A percentile compares a stretch with the other conserved stretches of the same genome.
These are phyloP conservation scores for Lathyrus oleraceus DNA, from an alignment of 306 rosid species.

Conservation along the genomic window DNA sequence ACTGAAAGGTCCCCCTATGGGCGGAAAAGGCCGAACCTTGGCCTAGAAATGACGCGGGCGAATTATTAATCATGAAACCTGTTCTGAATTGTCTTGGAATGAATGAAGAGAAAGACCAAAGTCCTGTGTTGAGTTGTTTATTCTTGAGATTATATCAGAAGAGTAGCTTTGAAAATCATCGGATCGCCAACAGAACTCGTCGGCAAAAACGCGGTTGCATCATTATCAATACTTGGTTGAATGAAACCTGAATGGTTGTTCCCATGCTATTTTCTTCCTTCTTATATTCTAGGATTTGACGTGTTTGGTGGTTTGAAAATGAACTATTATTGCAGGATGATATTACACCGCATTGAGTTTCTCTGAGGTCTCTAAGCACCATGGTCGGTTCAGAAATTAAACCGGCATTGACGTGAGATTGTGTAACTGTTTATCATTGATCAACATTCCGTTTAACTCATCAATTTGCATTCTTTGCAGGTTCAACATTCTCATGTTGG, in stretches of 20 bases:
- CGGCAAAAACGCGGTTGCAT: conserved; percentile 61
- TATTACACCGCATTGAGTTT: no score
- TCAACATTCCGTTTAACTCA: no score
- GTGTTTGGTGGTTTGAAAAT: no score
- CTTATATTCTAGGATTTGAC: no score
- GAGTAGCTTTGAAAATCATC: conserved; percentile 62
- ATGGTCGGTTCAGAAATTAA: no score
- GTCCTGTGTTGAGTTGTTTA: conserved; percentile 50
- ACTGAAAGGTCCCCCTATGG: conserved; percentile 96
- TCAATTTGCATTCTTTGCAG: no score
- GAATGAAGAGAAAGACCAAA: conserved; percentile 83
- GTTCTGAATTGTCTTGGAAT: conserved; percentile 53
- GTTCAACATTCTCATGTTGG: no score
- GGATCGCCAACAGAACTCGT: conserved; percentile 57
- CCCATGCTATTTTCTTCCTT: no score
- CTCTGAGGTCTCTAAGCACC: no score
- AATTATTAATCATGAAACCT: conserved; percentile 47
- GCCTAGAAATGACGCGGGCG: conserved; percentile 51
- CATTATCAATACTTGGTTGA: conserved; percentile 45
- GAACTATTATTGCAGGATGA: no score
- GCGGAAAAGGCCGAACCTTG: conserved; percentile 49
- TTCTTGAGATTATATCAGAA: conserved; percentile 49
- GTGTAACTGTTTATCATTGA: no score
- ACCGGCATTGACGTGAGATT: no score
- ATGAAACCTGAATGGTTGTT: conserved; percentile 50